phyloP scores from a whole-genome alignment of 2,329 filamentous ascomycete species.

The Cytospora schulzeri region DNA sequence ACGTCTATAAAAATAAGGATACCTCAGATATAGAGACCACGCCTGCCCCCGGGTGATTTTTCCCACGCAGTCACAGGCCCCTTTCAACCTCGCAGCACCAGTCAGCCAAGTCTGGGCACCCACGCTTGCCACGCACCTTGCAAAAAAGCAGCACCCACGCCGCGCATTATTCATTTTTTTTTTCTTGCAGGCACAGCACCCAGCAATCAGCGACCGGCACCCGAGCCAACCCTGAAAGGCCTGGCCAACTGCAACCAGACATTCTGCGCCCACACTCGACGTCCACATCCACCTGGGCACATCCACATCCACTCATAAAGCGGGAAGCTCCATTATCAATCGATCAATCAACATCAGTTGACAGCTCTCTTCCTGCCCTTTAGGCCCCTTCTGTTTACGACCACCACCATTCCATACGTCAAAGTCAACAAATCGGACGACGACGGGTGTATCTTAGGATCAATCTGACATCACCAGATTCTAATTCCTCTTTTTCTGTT shows the following conservation, averaged over 20 bases:
- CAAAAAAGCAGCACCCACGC: not conserved
- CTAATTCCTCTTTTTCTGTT: not conserved
- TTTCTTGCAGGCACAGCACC: constrained; percentile 4
- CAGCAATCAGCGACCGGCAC: not conserved
- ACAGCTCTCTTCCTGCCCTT: not conserved
- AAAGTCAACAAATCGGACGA: not conserved
- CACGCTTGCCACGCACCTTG: not conserved
- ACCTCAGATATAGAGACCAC: constrained; percentile 28
- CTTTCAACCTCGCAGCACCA: constrained; percentile 15
- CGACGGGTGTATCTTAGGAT: not conserved
- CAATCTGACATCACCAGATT: not conserved
- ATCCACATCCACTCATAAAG: not conserved
- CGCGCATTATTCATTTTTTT: not conserved
- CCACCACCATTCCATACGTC: not conserved
- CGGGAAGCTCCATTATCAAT: not conserved
- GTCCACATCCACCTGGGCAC: not conserved
- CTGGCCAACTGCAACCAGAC: not conserved
- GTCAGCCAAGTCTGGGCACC: constrained; percentile 1
- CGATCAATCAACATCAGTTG: not conserved
- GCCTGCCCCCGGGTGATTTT: constrained; percentile 26
- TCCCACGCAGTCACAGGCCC: constrained; percentile 24
- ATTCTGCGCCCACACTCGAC: not conserved
- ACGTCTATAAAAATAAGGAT: constrained; percentile 28
- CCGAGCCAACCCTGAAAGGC: not conserved
- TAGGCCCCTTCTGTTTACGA: not conserved